phyloP scores from a whole-genome alignment of 352 stramenopile genomes.

The Aphanomyces stellatus region DNA sequence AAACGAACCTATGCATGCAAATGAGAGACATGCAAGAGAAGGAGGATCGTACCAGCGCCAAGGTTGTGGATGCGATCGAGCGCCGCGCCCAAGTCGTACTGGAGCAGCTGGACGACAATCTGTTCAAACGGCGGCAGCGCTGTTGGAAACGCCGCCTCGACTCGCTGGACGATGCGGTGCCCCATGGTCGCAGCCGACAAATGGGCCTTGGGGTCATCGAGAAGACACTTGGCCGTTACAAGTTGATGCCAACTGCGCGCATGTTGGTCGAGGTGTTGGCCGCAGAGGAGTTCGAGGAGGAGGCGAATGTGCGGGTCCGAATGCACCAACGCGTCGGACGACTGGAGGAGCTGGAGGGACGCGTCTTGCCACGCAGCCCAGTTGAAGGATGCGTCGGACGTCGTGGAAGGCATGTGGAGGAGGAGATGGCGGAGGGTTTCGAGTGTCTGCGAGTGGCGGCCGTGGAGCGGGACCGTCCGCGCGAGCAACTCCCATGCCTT shows the following conservation, averaged over 20 bases:
- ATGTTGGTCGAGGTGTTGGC: constrained; percentile 33
- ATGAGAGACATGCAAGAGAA: background rate
- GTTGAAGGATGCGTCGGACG: constrained; percentile 19
- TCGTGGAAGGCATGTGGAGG: constrained; percentile 42
- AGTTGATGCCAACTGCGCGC: constrained; percentile 64
- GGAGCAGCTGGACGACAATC: constrained; percentile 65
- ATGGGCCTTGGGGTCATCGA: constrained; percentile 58
- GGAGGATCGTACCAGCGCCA: constrained; percentile 22
- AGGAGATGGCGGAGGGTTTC: constrained; percentile 53
- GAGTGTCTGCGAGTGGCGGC: constrained; percentile 39
- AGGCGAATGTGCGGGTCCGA: constrained; percentile 36
- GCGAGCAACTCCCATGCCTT: constrained; percentile 54
- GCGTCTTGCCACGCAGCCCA: constrained; percentile 65
- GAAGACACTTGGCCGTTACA: constrained; percentile 66
- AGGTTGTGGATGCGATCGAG: constrained; percentile 55
- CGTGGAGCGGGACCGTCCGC: constrained; percentile 49
- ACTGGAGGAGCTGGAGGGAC: constrained; percentile 46
- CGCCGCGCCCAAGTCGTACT: constrained; percentile 64
- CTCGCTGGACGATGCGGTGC: constrained; percentile 44
- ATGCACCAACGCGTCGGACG: constrained; percentile 44
- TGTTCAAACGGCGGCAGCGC: constrained; percentile 71
- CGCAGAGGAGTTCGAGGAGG: constrained; percentile 47
- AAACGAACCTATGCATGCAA: constrained; percentile 27
- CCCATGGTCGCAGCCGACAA: background rate
- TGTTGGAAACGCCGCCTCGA: constrained; percentile 38